These are phyloP conservation scores for Trichophyton benhamiae DNA, from an alignment of 2,329 filamentous ascomycete genomes.

Conservation along the genomic window DNA sequence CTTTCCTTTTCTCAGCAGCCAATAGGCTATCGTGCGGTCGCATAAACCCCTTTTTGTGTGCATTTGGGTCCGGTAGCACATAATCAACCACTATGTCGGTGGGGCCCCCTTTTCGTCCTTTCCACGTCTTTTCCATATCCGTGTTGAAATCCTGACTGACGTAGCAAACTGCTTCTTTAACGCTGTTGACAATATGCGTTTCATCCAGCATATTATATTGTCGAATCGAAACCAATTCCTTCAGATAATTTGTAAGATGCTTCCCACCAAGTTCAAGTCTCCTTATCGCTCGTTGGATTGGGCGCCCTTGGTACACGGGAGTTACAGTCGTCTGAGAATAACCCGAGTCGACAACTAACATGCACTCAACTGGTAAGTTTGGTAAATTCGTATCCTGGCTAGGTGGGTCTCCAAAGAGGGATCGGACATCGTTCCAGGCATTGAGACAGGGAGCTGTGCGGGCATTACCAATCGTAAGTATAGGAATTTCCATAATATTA, in stretches of 20 bases:
- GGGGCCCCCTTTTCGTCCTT: constrained; percentile 38
- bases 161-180: constrained; percentile 84
- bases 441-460: constrained; percentile 57
- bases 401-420: constrained; percentile 50
- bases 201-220: constrained; percentile 96
- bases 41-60: constrained; percentile 53
- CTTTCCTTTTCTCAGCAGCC: constrained; percentile 42
- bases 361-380: constrained; percentile 55
- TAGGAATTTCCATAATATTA: neutral
- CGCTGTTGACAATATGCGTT: constrained; percentile 83
- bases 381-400: constrained; percentile 29
- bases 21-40: constrained; percentile 62
- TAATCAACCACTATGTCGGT: constrained; percentile 68
- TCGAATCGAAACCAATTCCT: constrained; percentile 74
- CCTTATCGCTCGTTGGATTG: constrained; percentile 68
- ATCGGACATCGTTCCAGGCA: constrained; percentile 66
- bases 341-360: constrained; percentile 82
- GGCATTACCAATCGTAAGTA: neutral
- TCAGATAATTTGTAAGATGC: constrained; percentile 82
- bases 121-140: constrained; percentile 78
- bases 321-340: constrained; percentile 90
- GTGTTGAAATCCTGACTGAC: constrained; percentile 62
- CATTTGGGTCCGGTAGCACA: constrained; percentile 69
- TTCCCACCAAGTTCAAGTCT: constrained; percentile 87
- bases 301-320: constrained; percentile 66